Percentiles rank a stretch among this genome's conserved stretches.
Conservation (phyloP, 345 rosid species). For the Eucalyptus curtisii region DNA sequence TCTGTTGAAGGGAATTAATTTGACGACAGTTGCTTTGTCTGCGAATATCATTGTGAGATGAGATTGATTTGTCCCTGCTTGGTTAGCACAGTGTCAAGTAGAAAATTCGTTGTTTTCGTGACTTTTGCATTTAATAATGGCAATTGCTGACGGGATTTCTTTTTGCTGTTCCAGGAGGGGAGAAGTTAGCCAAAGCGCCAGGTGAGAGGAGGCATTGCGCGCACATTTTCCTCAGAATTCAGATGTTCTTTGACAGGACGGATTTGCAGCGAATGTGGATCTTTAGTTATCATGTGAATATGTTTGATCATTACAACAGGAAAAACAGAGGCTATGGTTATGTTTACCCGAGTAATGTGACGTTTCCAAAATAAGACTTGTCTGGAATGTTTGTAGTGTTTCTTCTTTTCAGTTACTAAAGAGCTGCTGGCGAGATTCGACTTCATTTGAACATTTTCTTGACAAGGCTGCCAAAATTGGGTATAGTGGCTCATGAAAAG, state of each 20-base stretch:
- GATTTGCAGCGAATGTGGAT: neutral
- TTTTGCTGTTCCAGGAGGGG: neutral
- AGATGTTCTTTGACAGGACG: neutral
- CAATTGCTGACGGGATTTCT: neutral
- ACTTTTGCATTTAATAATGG: neutral
- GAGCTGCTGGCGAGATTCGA: neutral
- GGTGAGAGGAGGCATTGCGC: neutral
- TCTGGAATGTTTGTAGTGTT: neutral
- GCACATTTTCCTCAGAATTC: neutral
- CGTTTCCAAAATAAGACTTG: neutral
- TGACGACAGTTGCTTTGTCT: neutral
- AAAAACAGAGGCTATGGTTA: neutral
- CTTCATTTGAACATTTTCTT: neutral
- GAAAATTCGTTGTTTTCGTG: neutral
- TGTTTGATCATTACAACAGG: neutral
- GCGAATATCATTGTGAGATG: neutral
- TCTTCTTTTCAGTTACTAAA: neutral
- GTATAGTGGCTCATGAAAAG: neutral
- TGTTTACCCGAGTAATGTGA: neutral
- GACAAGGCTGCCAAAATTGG: neutral
- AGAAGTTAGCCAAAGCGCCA: neutral
- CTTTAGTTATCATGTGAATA: neutral
- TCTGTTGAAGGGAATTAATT: neutral
- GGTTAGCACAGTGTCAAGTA: neutral
- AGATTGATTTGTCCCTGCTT: neutral